phyloP scores from a whole-genome alignment of 1,139 yeast species.

The Geotrichum australiense region DNA sequence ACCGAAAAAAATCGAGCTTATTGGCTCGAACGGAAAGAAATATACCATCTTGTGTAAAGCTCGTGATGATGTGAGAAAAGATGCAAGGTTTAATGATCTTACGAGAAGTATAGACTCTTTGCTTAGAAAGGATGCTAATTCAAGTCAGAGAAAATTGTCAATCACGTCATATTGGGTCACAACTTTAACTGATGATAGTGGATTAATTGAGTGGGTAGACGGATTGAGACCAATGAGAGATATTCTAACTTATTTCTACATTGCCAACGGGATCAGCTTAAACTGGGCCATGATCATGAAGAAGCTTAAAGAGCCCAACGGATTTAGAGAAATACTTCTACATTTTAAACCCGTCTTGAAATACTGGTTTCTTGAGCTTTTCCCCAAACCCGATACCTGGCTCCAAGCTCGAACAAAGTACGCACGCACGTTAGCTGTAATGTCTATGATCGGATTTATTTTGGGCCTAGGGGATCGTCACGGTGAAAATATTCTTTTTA shows the following conservation, averaged over 20 bases:
- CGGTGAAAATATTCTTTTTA: slow-evolving; percentile 79
- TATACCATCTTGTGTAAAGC: slow-evolving; percentile 77
- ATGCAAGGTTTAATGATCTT: slow-evolving; percentile 89
- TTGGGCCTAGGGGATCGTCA: slow-evolving; percentile 83
- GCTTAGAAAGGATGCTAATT: slow-evolving; percentile 57
- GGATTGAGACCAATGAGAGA: slow-evolving; percentile 76
- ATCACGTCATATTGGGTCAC: slow-evolving; percentile 84
- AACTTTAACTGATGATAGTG: slow-evolving; percentile 80
- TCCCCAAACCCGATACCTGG: slow-evolving; percentile 90
- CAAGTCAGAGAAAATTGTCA: slow-evolving; percentile 61
- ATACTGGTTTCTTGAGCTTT: slow-evolving; percentile 81
- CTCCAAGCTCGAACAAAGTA: slow-evolving; percentile 67
- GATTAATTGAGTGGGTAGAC: slow-evolving; percentile 89
- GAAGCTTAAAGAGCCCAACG: slow-evolving; percentile 1
- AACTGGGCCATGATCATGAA: slow-evolving; percentile 20
- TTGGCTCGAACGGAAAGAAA: slow-evolving; percentile 68
- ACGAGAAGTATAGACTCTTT: slow-evolving; percentile 80
- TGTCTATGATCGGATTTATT: slow-evolving; percentile 95
- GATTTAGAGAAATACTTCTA: slow-evolving; percentile 24
- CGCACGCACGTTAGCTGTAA: slow-evolving; percentile 81
- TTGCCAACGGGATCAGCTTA: slow-evolving; percentile 34
- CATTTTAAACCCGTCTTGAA: slow-evolving; percentile 68
- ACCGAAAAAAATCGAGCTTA: slow-evolving; percentile 70
- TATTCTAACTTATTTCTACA: slow-evolving; percentile 45
- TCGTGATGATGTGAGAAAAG: slow-evolving; percentile 89